Evolutionary conservation across 2,329 filamentous ascomycete genomes (phyloP), one percentile per base, ranked within the genome.

Genomic region (Aspergillus hortae): DNA sequence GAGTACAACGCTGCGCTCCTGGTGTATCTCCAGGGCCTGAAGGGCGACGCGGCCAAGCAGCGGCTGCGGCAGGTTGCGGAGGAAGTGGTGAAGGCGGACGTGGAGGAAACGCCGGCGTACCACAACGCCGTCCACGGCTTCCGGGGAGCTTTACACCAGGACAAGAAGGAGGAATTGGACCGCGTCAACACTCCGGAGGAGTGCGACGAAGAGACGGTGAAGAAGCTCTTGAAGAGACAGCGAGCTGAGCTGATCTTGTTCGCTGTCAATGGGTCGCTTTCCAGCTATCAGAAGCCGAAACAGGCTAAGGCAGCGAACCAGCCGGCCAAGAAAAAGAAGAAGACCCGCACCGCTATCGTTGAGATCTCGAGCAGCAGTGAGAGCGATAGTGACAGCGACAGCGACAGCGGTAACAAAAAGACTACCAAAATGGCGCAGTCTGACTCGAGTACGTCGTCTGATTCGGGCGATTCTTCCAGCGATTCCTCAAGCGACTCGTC

Each of bases 1-100:
- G 75, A 80, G 53, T 83, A 92, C 71, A 85, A 89, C 53, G 74
- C 81, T 44, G 78, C 84, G 19, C 83, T 96, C 40, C 83, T 87
- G 66, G 79, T 83, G 47, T 97, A 96, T 73, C 83, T 96, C 58
- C 77, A 81, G 52, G 90, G 90, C 46, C 74, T 96, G 51, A 86
- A 92, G 74, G 89, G 91, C 35, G 83, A 82, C 55, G 85, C 85
- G 5, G 84, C 90, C 49, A 82, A 84, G 51, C 79, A 65, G 38
- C 65, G 90, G 50, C 73, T 96, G 56, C 78, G 79, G 36, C 80
- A 89, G 61, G 77, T 81, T 50, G 89, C 89, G 21, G 75, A 83
- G 53, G 80, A 85, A 47, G 72, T 86, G 46, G 78, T 85, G 48
- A 66, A 68, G 48, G 57, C 52, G 21, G 68, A 73, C 53, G 59